Percentiles rank a stretch among this genome's conserved stretches.
Evolutionary conservation across 305 asterid genomes (phyloP).

Genomic region (Rubia balearica): DNA sequence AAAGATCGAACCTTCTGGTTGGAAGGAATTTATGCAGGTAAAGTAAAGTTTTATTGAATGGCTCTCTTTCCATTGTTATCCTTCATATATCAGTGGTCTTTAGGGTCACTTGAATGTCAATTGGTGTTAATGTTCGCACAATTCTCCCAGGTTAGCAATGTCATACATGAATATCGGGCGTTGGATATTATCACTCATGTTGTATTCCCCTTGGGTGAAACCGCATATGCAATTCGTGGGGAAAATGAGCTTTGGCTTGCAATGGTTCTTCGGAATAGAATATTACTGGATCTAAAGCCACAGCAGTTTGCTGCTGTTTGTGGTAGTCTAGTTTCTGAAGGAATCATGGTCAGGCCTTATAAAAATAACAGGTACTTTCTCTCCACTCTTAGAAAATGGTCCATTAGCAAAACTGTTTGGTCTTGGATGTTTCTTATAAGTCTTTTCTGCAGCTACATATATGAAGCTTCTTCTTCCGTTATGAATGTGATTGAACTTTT

Average conservation of each 20-base stretch:
- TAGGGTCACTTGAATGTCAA: neutral
- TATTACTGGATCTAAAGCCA: constrained; percentile 78
- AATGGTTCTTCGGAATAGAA: constrained; percentile 78
- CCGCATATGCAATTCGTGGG: constrained; percentile 97
- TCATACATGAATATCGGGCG: constrained; percentile 90
- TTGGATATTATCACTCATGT: constrained; percentile 79
- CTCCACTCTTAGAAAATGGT: neutral
- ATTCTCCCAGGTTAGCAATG: constrained; percentile 77
- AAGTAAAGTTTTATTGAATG: neutral
- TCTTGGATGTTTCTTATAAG: constrained; percentile 11
- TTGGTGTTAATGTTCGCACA: constrained; percentile 5
- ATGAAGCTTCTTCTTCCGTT: constrained; percentile 84
- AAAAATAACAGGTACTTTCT: constrained; percentile 64
- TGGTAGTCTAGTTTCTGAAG: constrained; percentile 91
- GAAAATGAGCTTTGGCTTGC: constrained; percentile 99
- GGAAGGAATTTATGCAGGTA: constrained; percentile 99
- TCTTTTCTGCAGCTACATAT: constrained; percentile 56
- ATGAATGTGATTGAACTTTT: constrained; percentile 44
- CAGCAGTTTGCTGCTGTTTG: constrained; percentile 97
- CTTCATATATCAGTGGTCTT: neutral
- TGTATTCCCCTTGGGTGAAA: constrained; percentile 94
- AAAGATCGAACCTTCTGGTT: constrained; percentile 99
- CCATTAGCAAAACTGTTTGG: neutral
- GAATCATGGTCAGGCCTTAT: constrained; percentile 87
- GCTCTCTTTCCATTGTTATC: neutral